These are phyloP conservation scores for Ophiocordyceps polyrhachis-furcata DNA, from an alignment of 2,329 filamentous ascomycete species.

Conservation along the genomic window DNA sequence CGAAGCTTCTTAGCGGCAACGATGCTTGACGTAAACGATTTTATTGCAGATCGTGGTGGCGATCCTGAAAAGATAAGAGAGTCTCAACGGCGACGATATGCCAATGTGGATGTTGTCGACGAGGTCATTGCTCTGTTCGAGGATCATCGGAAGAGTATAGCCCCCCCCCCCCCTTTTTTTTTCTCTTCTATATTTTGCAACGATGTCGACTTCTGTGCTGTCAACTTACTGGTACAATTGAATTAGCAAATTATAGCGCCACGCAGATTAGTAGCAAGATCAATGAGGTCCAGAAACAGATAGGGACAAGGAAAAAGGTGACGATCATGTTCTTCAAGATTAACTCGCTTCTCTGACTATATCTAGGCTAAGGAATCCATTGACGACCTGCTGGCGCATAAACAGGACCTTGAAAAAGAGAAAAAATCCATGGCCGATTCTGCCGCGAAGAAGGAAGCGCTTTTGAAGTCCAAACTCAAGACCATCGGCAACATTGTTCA, in stretches of 20 bases:
- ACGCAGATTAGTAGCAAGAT: constrained; percentile 70
- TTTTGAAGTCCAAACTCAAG: constrained; percentile 60
- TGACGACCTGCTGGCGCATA: constrained; percentile 59
- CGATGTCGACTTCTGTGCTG: no score
- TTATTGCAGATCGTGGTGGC: constrained; percentile 73
- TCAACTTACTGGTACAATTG: background rate
- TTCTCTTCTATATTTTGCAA: no score
- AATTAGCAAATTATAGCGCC: constrained; percentile 46
- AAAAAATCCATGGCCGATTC: constrained; percentile 63
- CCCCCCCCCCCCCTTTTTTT: no score
- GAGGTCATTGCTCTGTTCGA: constrained; percentile 77
- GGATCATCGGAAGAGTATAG: constrained; percentile 66
- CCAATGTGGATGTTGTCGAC: constrained; percentile 69
- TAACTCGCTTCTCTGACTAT: background rate
- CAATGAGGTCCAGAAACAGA: constrained; percentile 78
- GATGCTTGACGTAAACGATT: constrained; percentile 64
- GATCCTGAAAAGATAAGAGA: constrained; percentile 84
- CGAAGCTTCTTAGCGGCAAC: background rate
- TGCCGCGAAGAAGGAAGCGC: constrained; percentile 55
- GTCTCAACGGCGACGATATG: constrained; percentile 68
- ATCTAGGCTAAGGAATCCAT: constrained; percentile 70
- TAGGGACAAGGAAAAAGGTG: constrained; percentile 80
- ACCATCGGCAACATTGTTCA: constrained; percentile 61
- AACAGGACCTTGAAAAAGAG: constrained; percentile 57
- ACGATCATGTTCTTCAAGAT: background rate